phyloP scores from a whole-genome alignment of 345 rosid genomes.

The Cochlearia excelsa region DNA sequence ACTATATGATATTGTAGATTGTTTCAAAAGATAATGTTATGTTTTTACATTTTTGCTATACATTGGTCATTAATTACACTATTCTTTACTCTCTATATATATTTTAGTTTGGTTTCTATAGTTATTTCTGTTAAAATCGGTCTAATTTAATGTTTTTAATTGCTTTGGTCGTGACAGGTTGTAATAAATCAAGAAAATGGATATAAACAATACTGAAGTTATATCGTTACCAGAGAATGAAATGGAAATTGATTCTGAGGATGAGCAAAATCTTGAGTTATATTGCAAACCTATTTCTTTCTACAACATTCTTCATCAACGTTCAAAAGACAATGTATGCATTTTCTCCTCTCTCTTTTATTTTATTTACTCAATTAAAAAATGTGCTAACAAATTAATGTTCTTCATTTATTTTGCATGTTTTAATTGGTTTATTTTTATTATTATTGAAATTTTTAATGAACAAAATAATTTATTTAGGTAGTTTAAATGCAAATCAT shows the following conservation, averaged over 20 bases:
- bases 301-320: neutral
- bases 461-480: too few species aligned
- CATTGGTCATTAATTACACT: too few species aligned
- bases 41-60: too few species aligned
- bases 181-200: constrained; percentile 21
- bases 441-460: too few species aligned
- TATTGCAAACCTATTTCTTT: constrained; percentile 3
- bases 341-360: neutral
- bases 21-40: too few species aligned
- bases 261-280: neutral
- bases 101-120: too few species aligned
- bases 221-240: neutral
- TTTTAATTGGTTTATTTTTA: neutral
- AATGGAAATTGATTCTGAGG: constrained; percentile 3
- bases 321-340: constrained; percentile 8
- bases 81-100: too few species aligned
- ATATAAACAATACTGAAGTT: neutral
- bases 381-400: neutral
- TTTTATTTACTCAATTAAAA: neutral
- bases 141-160: constrained; percentile 7
- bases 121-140: neutral
- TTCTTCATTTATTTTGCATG: constrained; percentile 4
- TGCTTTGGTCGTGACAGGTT: constrained; percentile 11
- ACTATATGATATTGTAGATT: too few species aligned
- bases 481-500: neutral